Evolutionary conservation across 768 basidiomycete species (phyloP).

Genomic region (Leccinum boreale): DNA sequence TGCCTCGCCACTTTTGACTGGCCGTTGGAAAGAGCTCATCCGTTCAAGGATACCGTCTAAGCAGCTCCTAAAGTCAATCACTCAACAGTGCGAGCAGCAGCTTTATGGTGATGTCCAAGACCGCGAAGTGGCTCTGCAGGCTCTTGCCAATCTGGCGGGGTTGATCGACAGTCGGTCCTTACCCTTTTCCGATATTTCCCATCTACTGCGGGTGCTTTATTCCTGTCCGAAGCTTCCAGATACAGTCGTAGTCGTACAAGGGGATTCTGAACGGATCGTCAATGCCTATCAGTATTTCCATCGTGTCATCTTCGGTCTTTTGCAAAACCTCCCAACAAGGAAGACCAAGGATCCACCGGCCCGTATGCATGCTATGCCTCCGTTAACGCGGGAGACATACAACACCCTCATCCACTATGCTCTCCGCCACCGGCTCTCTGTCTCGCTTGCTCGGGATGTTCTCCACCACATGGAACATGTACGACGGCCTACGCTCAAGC

Average conservation of each 20-base stretch:
- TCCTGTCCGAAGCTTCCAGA: slow-evolving; percentile 40
- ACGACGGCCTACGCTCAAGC: slow-evolving; percentile 40
- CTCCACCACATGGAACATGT: slow-evolving; percentile 52
- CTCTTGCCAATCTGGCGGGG: slow-evolving; percentile 55
- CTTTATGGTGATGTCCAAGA: slow-evolving; percentile 27
- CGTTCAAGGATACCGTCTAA: slow-evolving; percentile 23
- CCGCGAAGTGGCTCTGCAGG: slow-evolving; percentile 47
- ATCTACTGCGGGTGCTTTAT: slow-evolving; percentile 47
- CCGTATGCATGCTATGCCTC: slow-evolving; percentile 23
- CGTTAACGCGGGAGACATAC: slow-evolving; percentile 43
- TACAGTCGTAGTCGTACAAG: slow-evolving; percentile 37
- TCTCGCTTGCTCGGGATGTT: slow-evolving; percentile 44
- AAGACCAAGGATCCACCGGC: slow-evolving; percentile 20
- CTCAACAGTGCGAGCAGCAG: slow-evolving; percentile 25
- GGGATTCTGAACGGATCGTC: slow-evolving; percentile 23
- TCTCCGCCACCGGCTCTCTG: slow-evolving; percentile 56
- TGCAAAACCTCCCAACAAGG: slow-evolving; percentile 30
- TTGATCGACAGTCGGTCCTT: slow-evolving; percentile 50
- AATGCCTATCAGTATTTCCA: slow-evolving; percentile 50
- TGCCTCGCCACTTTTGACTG: slow-evolving; percentile 14
- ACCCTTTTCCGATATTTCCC: slow-evolving; percentile 41
- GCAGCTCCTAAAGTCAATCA: slow-evolving; percentile 33
- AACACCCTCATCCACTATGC: slow-evolving; percentile 67
- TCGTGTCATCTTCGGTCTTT: slow-evolving; percentile 41
- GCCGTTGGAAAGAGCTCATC: slow-evolving; percentile 20